Conservation (phyloP, 208 protist genomes). For the Angomonas deanei region DNA sequence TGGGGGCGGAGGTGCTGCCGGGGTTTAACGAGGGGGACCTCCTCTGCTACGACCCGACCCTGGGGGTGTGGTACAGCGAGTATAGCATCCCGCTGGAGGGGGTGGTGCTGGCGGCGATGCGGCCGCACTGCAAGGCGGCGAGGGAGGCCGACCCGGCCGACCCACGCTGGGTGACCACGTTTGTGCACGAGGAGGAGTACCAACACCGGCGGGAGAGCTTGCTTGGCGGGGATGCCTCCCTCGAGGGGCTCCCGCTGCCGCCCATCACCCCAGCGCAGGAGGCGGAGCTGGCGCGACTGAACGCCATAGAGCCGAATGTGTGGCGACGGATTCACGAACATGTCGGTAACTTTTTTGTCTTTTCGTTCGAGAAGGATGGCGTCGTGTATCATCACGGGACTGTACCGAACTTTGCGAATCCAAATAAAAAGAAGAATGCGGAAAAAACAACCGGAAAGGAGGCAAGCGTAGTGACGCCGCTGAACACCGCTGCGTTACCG, state of each 20-base stretch:
- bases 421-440: conserved; percentile 41
- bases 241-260: not conserved
- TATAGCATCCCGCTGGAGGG: conserved; percentile 68
- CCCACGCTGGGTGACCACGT: conserved; percentile 44
- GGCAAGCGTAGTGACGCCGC: too few relatives aligned
- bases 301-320: conserved; percentile 16
- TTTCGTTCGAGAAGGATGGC: conserved; percentile 67
- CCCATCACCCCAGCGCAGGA: not conserved
- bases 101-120: conserved; percentile 75
- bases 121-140: conserved; percentile 60
- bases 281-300: conserved; percentile 14
- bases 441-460: not conserved
- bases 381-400: conserved; percentile 73
- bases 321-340: conserved; percentile 44
- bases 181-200: conserved; percentile 5
- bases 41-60: conserved; percentile 47
- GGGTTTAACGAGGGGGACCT: conserved; percentile 84
- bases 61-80: conserved; percentile 54
- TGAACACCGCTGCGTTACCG: too few relatives aligned
- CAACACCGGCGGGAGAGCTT: not conserved
- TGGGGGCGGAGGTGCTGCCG: conserved; percentile 67
- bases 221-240: not conserved
- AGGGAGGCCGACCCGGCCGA: conserved; percentile 56
- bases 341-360: conserved; percentile 74
- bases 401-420: conserved; percentile 79